Conservation (phyloP, 2,329 filamentous ascomycete species). For the Colletotrichum lini region DNA sequence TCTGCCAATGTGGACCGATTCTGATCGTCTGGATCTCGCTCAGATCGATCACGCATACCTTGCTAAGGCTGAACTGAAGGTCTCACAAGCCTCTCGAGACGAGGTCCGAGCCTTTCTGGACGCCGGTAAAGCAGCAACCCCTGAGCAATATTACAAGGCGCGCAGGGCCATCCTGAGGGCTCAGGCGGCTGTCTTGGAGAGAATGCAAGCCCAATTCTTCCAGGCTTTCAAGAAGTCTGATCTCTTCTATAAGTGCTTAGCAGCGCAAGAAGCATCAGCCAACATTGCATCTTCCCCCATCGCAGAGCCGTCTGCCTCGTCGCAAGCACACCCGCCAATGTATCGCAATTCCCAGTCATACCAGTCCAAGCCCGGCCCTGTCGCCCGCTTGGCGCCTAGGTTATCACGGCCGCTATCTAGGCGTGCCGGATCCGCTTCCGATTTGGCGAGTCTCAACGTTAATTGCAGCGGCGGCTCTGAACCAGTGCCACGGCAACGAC, state of each 20-base stretch:
- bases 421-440: slow-evolving; percentile 63
- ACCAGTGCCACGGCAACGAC: slow-evolving; percentile 63
- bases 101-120: slow-evolving; percentile 84
- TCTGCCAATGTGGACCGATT: slow-evolving; percentile 81
- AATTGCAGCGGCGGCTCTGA: slow-evolving; percentile 59
- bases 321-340: slow-evolving; percentile 30
- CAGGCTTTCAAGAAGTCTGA: slow-evolving; percentile 92
- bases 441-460: slow-evolving; percentile 57
- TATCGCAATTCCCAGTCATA: slow-evolving; percentile 53
- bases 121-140: slow-evolving; percentile 81
- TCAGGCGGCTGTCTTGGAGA: slow-evolving; percentile 86
- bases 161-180: slow-evolving; percentile 84
- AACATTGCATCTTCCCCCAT: slow-evolving; percentile 32
- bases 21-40: slow-evolving; percentile 88
- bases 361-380: slow-evolving; percentile 60
- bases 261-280: slow-evolving; percentile 81
- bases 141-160: slow-evolving; percentile 86
- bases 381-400: slow-evolving; percentile 61
- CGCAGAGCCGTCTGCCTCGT: slow-evolving; percentile 20
- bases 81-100: slow-evolving; percentile 77
- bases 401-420: slow-evolving; percentile 57
- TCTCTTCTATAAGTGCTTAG: slow-evolving; percentile 95
- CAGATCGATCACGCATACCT: slow-evolving; percentile 95
- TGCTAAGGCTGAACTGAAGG: slow-evolving; percentile 83
- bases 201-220: slow-evolving; percentile 86